Evolutionary conservation across 129 eudicot genomes (phyloP).

Genomic region (Scalesia atractyloides): DNA sequence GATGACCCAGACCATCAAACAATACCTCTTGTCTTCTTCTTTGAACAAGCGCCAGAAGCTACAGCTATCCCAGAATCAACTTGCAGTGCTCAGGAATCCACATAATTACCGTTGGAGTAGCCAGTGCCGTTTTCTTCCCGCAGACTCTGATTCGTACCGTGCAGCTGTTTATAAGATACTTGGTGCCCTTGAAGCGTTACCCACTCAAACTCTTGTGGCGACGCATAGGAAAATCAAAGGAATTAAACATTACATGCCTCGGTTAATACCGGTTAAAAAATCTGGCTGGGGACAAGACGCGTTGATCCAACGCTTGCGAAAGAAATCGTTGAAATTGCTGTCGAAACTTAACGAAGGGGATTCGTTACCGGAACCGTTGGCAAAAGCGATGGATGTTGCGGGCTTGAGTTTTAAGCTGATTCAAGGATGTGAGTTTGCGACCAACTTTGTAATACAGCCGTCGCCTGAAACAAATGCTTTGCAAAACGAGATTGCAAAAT

Average conservation of each 20-base stretch:
- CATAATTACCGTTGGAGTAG: slow-evolving; percentile 40
- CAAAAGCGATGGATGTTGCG: slow-evolving; percentile 65
- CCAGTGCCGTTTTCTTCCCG: slow-evolving; percentile 18
- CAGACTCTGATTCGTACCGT: slow-evolving; percentile 40
- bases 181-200: slow-evolving; percentile 51
- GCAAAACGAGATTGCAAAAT: slow-evolving; percentile 61
- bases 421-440: slow-evolving; percentile 32
- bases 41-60: slow-evolving; percentile 7
- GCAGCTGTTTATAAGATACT: slow-evolving; percentile 54
- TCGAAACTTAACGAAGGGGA: slow-evolving; percentile 42
- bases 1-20: slow-evolving; percentile 54
- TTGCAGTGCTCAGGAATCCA: slow-evolving; percentile 47
- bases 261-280: slow-evolving; percentile 30
- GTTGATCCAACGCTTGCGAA: slow-evolving; percentile 38
- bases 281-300: slow-evolving; percentile 32
- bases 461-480: slow-evolving; percentile 44
- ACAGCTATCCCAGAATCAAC: slow-evolving; percentile 24
- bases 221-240: slow-evolving; percentile 71
- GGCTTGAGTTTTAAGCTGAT: slow-evolving; percentile 46
- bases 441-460: slow-evolving; percentile 40
- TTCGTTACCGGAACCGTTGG: slow-evolving; percentile 47
- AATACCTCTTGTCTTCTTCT: slow-evolving; percentile 21
- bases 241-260: slow-evolving; percentile 46
- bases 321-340: slow-evolving; percentile 38
- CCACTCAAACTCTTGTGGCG: slow-evolving; percentile 42